Base-by-base conservation (phyloP, 495 filamentous ascomycete genomes). In the Parachaetomium inaequale region DNA sequence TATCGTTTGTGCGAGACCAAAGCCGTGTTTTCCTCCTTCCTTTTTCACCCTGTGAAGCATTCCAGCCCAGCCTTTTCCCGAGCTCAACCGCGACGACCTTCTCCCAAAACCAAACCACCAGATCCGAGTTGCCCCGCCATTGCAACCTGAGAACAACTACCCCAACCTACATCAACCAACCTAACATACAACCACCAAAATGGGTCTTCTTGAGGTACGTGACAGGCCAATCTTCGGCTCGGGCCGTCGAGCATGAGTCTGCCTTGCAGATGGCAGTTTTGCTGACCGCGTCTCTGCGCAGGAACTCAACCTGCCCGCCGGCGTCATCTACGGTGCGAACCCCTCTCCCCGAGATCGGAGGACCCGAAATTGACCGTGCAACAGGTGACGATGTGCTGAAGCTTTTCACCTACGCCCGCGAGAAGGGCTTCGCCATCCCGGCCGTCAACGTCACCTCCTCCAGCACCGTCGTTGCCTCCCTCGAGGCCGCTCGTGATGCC, bases 361-460 rank as follows among this genome's bases (percentile, higher is more conserved):
- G 23, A 32, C n/a, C 23, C 15, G 50, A 55, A 21, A 55, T 31
- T 57, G 32, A 55, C 57, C 21, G 1, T 28, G 21, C 6, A 42
- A 55, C 47, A 62, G 63, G 64, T 45, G 64, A 66, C 31, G 90
- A 94, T 76, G 90, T 94, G 68, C 71, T 85, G 61, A 84, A 83
- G 79, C 89, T 95, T 66, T 95, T 96, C 82, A 83, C 88, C 73
- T 89, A 96, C 75, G 88, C 88, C 52, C 86, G 92, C 71, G 84
- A 94, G 81, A 81, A 93, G 62, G 75, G 85, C 40, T 97, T 90
- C 68, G 93, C 94, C 71, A 91, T 98, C 64, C 94, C 71, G 2
- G 71, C 94, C 60, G 89, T 88, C 74, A 93, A 97, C 75, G 88
- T 96, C 69, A 97, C 94, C 66, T 96, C 91, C 51, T 93, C 88